Conservation (phyloP, 2,329 filamentous ascomycete species). For the Didymella lethalis region DNA sequence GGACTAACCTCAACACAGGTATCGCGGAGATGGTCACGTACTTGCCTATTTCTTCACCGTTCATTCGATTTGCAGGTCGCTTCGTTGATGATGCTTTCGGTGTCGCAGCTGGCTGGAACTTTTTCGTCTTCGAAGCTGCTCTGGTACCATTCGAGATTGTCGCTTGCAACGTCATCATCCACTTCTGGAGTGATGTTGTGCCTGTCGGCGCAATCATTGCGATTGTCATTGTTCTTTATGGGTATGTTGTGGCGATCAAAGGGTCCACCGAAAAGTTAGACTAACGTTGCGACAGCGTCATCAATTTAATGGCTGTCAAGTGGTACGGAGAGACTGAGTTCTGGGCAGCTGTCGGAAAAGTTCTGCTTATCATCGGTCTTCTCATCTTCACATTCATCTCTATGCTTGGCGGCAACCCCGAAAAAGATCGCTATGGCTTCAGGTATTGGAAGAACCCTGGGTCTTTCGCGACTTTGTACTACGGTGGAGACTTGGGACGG, state of each 20-base stretch:
- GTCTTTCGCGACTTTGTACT: constrained; percentile 70
- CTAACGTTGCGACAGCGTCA: constrained; percentile 44
- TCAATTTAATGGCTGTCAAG: constrained; percentile 71
- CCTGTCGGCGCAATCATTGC: constrained; percentile 69
- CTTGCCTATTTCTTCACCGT: constrained; percentile 77
- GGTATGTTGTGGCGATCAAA: constrained; percentile 53
- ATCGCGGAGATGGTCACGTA: constrained; percentile 82
- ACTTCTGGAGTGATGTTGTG: constrained; percentile 62
- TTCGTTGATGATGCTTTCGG: constrained; percentile 80
- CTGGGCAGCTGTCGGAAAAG: constrained; percentile 69
- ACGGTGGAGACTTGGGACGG: constrained; percentile 71
- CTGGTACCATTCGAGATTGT: constrained; percentile 74
- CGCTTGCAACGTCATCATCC: constrained; percentile 52
- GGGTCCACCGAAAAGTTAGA: neutral
- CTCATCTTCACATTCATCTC: constrained; percentile 73
- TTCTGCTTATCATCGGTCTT: constrained; percentile 56
- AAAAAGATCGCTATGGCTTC: constrained; percentile 59
- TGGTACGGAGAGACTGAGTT: constrained; percentile 70
- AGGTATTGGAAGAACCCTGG: constrained; percentile 67
- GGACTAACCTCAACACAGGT: constrained; percentile 43
- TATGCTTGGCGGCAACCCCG: constrained; percentile 83
- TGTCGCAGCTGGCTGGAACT: constrained; percentile 77
- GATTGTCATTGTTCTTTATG: constrained; percentile 65
- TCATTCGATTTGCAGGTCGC: constrained; percentile 78
- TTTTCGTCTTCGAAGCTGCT: constrained; percentile 73